Evolutionary conservation across 2,329 filamentous ascomycete genomes (phyloP).

Genomic region (Venturia aucupariae): DNA sequence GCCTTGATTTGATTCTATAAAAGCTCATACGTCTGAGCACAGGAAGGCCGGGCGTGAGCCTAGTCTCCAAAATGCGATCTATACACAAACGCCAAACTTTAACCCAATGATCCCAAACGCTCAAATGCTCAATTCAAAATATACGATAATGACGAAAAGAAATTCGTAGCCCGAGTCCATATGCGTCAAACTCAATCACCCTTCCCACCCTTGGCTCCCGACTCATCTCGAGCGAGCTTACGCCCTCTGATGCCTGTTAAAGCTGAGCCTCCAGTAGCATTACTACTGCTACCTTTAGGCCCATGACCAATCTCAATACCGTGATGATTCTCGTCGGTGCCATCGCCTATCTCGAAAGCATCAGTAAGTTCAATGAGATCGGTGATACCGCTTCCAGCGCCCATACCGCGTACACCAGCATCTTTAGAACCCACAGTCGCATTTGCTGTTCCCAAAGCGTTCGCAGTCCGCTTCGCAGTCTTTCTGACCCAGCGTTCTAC

Average conservation of each 20-base stretch:
- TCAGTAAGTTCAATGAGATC: conserved; percentile 68
- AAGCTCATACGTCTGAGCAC: neutral
- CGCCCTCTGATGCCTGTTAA: conserved; percentile 9
- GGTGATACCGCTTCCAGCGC: conserved; percentile 38
- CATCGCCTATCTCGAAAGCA: conserved; percentile 35
- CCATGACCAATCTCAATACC: neutral
- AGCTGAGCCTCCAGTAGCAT: neutral
- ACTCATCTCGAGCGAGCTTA: conserved; percentile 6
- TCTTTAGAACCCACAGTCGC: conserved; percentile 17
- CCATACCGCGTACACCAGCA: conserved; percentile 13
- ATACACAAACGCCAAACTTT: neutral
- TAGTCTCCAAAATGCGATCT: neutral
- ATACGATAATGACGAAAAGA: neutral
- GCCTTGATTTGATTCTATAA: neutral
- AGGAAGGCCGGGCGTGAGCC: neutral
- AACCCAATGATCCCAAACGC: neutral
- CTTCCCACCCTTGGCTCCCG: conserved; percentile 4
- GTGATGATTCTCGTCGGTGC: conserved; percentile 19
- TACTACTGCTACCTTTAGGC: neutral
- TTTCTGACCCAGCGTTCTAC: conserved; percentile 88
- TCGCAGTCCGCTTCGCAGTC: conserved; percentile 55
- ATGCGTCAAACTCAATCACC: conserved; percentile 4
- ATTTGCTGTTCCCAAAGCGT: conserved; percentile 23
- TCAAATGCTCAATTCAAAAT: conserved; percentile 4
- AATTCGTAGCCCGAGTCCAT: neutral